Percentiles rank a stretch among this genome's conserved stretches.
Conservation (phyloP, 805 yeast species). For the Saccharomycodes ludwigii region DNA sequence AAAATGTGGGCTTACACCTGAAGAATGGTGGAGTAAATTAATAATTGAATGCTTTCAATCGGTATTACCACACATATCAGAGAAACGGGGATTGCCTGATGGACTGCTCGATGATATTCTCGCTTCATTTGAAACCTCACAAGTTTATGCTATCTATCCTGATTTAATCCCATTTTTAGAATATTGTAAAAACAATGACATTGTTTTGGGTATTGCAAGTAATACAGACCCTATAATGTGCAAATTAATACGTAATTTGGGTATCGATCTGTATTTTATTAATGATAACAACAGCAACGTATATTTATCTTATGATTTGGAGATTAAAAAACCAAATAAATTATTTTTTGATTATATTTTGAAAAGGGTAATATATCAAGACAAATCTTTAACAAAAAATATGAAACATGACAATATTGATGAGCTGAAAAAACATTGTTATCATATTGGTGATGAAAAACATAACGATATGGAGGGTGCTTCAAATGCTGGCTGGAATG, state of each 20-base stretch:
- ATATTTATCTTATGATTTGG: constrained; percentile 47
- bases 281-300: constrained; percentile 18
- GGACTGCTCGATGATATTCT: constrained; percentile 35
- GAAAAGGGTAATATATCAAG: constrained; percentile 15
- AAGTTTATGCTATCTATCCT: constrained; percentile 40
- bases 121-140: constrained; percentile 33
- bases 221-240: constrained; percentile 52
- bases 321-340: constrained; percentile 38
- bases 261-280: constrained; percentile 28
- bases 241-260: constrained; percentile 34
- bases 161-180: constrained; percentile 40
- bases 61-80: too few species aligned
- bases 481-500: constrained; percentile 46
- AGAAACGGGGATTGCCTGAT: constrained; percentile 19
- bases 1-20: constrained; percentile 18
- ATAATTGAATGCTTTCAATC: constrained; percentile 33
- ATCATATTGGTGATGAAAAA: constrained; percentile 63
- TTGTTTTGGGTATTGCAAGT: constrained; percentile 35
- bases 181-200: constrained; percentile 20
- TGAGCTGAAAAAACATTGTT: constrained; percentile 21
- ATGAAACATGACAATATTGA: constrained; percentile 8
- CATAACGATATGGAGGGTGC: constrained; percentile 44
- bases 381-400: constrained; percentile 11
- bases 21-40: constrained; percentile 49
- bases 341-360: constrained; percentile 33